Percentiles rank a stretch among this genome's conserved stretches.
These are phyloP conservation scores for Magnaporthiopsis incrustans DNA, from an alignment of 2,329 filamentous ascomycete genomes.

Conservation along the genomic window DNA sequence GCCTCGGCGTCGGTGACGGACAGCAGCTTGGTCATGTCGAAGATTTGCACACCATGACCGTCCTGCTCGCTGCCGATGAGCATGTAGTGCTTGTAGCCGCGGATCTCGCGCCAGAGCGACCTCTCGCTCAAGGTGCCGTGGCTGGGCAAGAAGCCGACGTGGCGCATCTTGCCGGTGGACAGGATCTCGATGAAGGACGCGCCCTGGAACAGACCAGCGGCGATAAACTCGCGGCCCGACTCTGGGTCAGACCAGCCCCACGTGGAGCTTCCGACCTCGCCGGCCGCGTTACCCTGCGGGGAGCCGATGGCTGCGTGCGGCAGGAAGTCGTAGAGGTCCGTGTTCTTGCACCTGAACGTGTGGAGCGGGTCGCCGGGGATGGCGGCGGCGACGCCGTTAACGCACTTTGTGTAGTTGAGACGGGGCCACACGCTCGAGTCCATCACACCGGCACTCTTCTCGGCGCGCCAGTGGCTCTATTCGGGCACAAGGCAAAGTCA, in stretches of 20 bases:
- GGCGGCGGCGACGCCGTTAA: slow-evolving; percentile 6
- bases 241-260: slow-evolving; percentile 42
- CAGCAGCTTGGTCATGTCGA: slow-evolving; percentile 53
- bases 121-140: slow-evolving; percentile 15
- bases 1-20: slow-evolving; percentile 30
- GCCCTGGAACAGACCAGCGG: slow-evolving; percentile 45
- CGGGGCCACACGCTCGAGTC: slow-evolving; percentile 7
- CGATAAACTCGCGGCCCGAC: slow-evolving; percentile 43
- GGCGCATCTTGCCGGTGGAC: slow-evolving; percentile 38
- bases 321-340: slow-evolving; percentile 9
- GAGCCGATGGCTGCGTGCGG: slow-evolving; percentile 7
- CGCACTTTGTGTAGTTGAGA: slow-evolving; percentile 9
- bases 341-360: slow-evolving; percentile 9
- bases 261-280: slow-evolving; percentile 7
- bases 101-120: slow-evolving; percentile 43
- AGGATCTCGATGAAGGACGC: slow-evolving; percentile 46
- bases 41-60: slow-evolving; percentile 52
- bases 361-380: slow-evolving; percentile 8
- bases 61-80: slow-evolving; percentile 33
- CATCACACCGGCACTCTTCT: slow-evolving; percentile 5
- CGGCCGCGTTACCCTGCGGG: slow-evolving; percentile 1
- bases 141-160: slow-evolving; percentile 44
- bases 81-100: slow-evolving; percentile 27
- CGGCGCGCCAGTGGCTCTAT: slow-evolving; percentile 6
- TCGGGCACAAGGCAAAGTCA: neutral